A percentile compares a stretch with the other conserved stretches of the same genome.
Conservation (phyloP, 225 moss, liverwort and hornwort species). For the Sphagnum contortum region DNA sequence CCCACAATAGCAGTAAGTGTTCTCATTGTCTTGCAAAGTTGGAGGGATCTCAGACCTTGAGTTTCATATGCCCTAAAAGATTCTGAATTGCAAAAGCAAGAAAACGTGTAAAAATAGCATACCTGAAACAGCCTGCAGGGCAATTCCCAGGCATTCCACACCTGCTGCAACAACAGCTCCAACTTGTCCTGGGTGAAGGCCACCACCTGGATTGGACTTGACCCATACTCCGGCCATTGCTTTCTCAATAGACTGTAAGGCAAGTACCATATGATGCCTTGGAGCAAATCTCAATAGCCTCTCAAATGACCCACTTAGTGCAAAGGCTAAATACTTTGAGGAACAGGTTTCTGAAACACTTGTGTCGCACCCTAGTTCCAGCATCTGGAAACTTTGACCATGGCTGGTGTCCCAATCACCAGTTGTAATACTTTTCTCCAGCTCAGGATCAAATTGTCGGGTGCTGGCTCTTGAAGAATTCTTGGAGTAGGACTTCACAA, state of each 20-base stretch:
- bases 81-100: too few species aligned
- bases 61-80: too few species aligned
- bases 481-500: slow-evolving; percentile 22
- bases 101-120: neutral
- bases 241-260: slow-evolving; percentile 74
- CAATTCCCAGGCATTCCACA: slow-evolving; percentile 65
- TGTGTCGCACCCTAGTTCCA: slow-evolving; percentile 3
- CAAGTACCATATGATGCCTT: slow-evolving; percentile 71
- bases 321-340: slow-evolving; percentile 13
- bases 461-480: slow-evolving; percentile 6
- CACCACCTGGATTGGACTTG: slow-evolving; percentile 31
- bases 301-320: slow-evolving; percentile 52
- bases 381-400: neutral
- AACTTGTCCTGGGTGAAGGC: slow-evolving; percentile 33
- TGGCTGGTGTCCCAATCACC: slow-evolving; percentile 28
- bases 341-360: slow-evolving; percentile 3
- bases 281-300: slow-evolving; percentile 63
- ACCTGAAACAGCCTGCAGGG: slow-evolving; percentile 88
- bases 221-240: slow-evolving; percentile 68
- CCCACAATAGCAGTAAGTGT: too few species aligned
- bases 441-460: slow-evolving; percentile 7
- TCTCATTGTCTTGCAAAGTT: too few species aligned
- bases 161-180: slow-evolving; percentile 65
- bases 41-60: too few species aligned
- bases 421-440: slow-evolving; percentile 9